phyloP scores from a whole-genome alignment of 306 rosid species.

The Vigna reflexopilosa region DNA sequence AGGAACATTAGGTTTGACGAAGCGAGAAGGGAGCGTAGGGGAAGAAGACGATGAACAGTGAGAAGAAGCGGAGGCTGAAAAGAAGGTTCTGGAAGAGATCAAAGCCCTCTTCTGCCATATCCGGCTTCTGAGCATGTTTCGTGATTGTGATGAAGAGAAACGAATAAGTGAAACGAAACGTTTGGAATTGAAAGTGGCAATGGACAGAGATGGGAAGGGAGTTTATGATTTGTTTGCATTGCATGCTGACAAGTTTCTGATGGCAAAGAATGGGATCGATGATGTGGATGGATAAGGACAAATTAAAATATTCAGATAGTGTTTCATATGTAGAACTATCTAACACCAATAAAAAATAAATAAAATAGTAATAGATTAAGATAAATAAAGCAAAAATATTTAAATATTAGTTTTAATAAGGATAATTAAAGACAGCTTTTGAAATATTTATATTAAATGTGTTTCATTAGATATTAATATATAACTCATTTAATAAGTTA shows the following conservation, averaged over 20 bases:
- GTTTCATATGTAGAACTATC: no score
- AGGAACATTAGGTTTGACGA: constrained; percentile 34
- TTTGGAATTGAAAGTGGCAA: background rate
- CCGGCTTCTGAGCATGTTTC: constrained; percentile 50
- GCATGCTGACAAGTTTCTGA: constrained; percentile 25
- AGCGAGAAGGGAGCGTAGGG: constrained; percentile 33
- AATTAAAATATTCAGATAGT: background rate
- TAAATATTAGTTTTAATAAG: no score
- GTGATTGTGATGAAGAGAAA: background rate
- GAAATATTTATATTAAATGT: no score
- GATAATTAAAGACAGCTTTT: no score
- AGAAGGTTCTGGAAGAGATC: constrained; percentile 39
- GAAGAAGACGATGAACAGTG: background rate
- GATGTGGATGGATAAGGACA: constrained; percentile 33
- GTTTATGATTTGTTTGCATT: background rate
- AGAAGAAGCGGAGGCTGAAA: constrained; percentile 30
- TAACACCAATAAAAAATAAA: no score
- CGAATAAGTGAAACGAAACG: background rate
- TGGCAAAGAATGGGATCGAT: background rate
- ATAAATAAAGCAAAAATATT: no score
- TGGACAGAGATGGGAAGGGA: background rate
- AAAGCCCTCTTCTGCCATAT: constrained; percentile 45
- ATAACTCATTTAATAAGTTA: no score
- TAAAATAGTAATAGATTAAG: no score
- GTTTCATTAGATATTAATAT: no score